Conservation (phyloP, 176 grass and related monocot species). For the Avena sativa region DNA sequence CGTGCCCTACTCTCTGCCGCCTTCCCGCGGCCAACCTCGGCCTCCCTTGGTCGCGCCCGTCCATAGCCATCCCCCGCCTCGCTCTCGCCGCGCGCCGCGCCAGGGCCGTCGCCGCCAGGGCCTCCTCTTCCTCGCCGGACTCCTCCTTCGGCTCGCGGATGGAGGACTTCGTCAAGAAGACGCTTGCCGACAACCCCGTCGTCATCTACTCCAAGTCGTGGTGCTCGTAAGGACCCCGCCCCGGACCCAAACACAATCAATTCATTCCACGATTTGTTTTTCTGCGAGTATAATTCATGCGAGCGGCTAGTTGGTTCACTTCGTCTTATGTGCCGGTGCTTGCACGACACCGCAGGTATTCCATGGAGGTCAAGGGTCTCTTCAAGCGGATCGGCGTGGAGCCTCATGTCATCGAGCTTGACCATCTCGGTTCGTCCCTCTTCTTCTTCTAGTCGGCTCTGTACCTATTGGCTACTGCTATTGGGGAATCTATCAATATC, state of each 20-base stretch:
- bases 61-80: conserved; percentile 13
- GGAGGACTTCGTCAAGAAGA: conserved; percentile 86
- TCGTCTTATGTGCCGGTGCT: neutral
- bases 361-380: conserved; percentile 81
- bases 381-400: conserved; percentile 86
- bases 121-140: conserved; percentile 59
- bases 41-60: neutral
- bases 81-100: conserved; percentile 36
- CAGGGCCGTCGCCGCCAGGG: conserved; percentile 42
- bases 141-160: conserved; percentile 80
- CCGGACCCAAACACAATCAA: neutral
- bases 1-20: conserved; percentile 35
- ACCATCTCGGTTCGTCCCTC: conserved; percentile 65
- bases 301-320: neutral
- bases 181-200: conserved; percentile 65
- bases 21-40: conserved; percentile 34
- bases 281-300: neutral
- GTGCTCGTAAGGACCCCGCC: conserved; percentile 76
- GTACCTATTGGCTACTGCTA: neutral
- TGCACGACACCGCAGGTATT: conserved; percentile 60
- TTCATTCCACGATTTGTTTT: conserved; percentile 23
- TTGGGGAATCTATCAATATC: conserved; percentile 1
- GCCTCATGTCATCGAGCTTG: conserved; percentile 83
- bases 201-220: conserved; percentile 96
- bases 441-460: neutral